phyloP scores from a whole-genome alignment of 148 eudicot genomes.

The Rhododendron griersonianum region DNA sequence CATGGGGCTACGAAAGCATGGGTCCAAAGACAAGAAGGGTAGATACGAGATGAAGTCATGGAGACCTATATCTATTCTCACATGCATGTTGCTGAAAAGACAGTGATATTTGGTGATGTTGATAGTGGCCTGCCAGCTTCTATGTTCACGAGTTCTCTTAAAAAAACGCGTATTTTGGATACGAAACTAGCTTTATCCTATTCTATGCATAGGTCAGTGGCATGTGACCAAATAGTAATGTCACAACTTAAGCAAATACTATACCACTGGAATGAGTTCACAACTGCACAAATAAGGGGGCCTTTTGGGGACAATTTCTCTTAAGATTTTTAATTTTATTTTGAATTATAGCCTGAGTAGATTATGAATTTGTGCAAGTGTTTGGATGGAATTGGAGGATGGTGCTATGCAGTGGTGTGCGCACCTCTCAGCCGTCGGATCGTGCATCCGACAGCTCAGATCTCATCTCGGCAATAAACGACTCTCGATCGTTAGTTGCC shows the following conservation, averaged over 20 bases:
- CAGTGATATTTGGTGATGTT: background rate
- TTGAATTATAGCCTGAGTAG: background rate
- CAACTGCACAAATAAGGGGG: background rate
- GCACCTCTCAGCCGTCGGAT: too few species aligned
- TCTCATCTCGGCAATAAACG: too few species aligned
- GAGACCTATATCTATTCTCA: constrained; percentile 1
- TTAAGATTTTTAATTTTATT: background rate
- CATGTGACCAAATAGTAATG: background rate
- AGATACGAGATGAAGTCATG: background rate
- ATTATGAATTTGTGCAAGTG: too few species aligned
- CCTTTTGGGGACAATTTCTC: background rate
- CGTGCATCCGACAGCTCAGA: too few species aligned
- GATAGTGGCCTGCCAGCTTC: background rate
- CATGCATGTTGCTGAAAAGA: constrained; percentile 8
- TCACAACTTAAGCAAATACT: background rate
- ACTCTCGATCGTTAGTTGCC: too few species aligned
- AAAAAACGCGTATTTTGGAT: background rate
- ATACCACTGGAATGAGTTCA: background rate
- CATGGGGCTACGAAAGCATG: background rate
- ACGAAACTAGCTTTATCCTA: background rate
- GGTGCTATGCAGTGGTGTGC: too few species aligned
- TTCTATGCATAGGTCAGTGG: background rate
- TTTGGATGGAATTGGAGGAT: too few species aligned
- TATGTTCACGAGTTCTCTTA: constrained; percentile 3
- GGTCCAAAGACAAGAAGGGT: background rate